Percentiles rank a stretch among this genome's conserved stretches.
These are phyloP conservation scores for Agapanthus africanus DNA, from an alignment of 106 monocot species.

Conservation along the genomic window DNA sequence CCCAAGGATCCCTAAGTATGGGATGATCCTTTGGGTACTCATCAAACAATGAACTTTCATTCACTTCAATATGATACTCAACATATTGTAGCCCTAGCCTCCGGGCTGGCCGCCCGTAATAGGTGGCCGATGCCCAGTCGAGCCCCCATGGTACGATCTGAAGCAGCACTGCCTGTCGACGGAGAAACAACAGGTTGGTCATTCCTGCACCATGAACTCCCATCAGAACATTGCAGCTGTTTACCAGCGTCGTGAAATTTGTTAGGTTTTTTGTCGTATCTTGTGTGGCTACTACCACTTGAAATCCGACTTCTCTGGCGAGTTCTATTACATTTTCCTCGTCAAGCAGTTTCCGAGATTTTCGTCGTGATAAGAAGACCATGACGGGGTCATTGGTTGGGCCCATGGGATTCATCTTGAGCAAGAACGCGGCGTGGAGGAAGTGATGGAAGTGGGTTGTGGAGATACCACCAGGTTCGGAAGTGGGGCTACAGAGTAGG, in stretches of 20 bases:
- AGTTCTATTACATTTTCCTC: constrained; percentile 28
- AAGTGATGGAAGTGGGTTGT: constrained; percentile 30
- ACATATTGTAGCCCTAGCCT: constrained; percentile 44
- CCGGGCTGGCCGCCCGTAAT: constrained; percentile 29
- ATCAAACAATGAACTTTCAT: constrained; percentile 56
- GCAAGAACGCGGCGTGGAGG: constrained; percentile 14
- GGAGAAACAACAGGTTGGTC: constrained; percentile 64
- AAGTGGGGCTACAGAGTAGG: constrained; percentile 31
- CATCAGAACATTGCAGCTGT: constrained; percentile 47
- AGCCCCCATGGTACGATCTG: constrained; percentile 73
- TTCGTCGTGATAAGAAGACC: constrained; percentile 40
- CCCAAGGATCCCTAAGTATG: constrained; percentile 48
- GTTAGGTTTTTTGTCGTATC: constrained; percentile 10
- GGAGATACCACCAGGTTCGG: constrained; percentile 19
- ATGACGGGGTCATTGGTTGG: constrained; percentile 18
- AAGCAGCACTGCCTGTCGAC: constrained; percentile 32
- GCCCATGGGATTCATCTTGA: neutral
- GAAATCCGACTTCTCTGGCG: constrained; percentile 40
- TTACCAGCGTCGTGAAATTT: constrained; percentile 41
- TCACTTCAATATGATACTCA: constrained; percentile 35
- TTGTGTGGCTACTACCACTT: constrained; percentile 25
- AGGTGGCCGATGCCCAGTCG: constrained; percentile 28
- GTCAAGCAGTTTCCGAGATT: constrained; percentile 43
- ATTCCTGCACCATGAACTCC: constrained; percentile 84
- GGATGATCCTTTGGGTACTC: constrained; percentile 50